Conservation (phyloP, 495 filamentous ascomycete species). For the Venustampulla echinocandica region DNA sequence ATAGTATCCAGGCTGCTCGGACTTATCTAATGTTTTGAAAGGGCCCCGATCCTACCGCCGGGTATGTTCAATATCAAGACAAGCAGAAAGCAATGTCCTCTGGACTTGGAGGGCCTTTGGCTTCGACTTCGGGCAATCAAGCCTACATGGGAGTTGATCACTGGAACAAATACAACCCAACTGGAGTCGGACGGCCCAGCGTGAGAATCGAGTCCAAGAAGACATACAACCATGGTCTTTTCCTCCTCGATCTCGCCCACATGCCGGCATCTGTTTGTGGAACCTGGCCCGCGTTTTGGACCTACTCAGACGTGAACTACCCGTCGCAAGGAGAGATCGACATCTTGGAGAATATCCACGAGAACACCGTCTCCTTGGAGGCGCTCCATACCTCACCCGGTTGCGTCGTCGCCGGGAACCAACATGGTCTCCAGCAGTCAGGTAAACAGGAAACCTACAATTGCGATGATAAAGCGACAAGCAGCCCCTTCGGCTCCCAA, state of each 20-base stretch:
- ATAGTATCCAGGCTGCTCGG: background rate
- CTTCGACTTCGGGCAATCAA: constrained; percentile 34
- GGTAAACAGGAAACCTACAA: constrained; percentile 3
- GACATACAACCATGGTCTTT: constrained; percentile 56
- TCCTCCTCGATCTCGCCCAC: constrained; percentile 64
- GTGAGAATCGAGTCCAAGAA: constrained; percentile 61
- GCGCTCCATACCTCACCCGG: constrained; percentile 62
- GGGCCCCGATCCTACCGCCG: constrained; percentile 46
- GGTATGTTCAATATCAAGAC: constrained; percentile 51
- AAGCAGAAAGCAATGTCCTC: constrained; percentile 35
- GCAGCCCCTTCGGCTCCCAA: constrained; percentile 35
- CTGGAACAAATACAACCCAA: constrained; percentile 29
- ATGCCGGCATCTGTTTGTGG: constrained; percentile 65
- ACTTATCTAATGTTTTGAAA: constrained; percentile 15
- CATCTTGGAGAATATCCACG: constrained; percentile 80
- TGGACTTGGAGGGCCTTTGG: constrained; percentile 47
- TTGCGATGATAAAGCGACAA: constrained; percentile 4
- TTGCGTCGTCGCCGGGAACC: constrained; percentile 48
- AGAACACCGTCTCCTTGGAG: constrained; percentile 51
- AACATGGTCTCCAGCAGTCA: constrained; percentile 24
- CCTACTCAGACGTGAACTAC: constrained; percentile 59
- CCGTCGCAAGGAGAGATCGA: constrained; percentile 77
- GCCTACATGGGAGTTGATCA: constrained; percentile 39
- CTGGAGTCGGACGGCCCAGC: constrained; percentile 48
- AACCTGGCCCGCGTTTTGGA: constrained; percentile 33